Evolutionary conservation across 176 grass and related monocot species (phyloP), one percentile per base, ranked within the genome.

Genomic region (Triticum turgidum): DNA sequence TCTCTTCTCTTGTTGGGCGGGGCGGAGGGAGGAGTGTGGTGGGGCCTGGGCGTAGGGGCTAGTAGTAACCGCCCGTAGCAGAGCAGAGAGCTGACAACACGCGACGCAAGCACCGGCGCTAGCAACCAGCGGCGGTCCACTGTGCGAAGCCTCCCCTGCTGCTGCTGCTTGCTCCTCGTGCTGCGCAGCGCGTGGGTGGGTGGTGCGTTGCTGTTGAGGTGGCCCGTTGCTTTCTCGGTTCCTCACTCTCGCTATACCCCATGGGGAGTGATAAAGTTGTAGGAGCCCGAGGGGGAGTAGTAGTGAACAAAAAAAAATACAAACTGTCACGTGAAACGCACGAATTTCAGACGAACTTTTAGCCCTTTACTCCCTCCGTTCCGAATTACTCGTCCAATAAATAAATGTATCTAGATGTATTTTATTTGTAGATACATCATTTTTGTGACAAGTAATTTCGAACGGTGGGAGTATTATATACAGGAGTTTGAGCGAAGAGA

Each of bases 31-130:
- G 45, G 45, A 13, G 76, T 2, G 34, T 14, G 47, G 54, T 59
- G 20, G 56, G 56, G 56, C 51, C 15, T 17, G 18, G 54, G 54
- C 5, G 1, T 18, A 21, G 56, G 56, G 56, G 56, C 56, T 59
- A 59, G 74, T 21, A 42, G 61, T 78, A 72, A 79, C 77, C 77
- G 58, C 37, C 73, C 72, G 80, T 37, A 11, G 37, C 58, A 77
- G 72, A 78, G 74, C 65, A 54, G 69, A 0, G 72, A 71, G 74
- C 81, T 79, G 81, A 73, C 87, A 69, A 47, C 65, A 72, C 75
- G 74, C 86, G 65, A 86, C 32, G 79, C 81, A 5, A 38, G 39
- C 20, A 11, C 15, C 22, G 3, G 12, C 45, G 3, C 11, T 12
- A 47, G 44, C 44, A 3, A 3, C 44, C 47, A 33, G 76, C 76